These are phyloP conservation scores for Globisporangium heterothallicum DNA, from an alignment of 352 stramenopile species.

Conservation along the genomic window DNA sequence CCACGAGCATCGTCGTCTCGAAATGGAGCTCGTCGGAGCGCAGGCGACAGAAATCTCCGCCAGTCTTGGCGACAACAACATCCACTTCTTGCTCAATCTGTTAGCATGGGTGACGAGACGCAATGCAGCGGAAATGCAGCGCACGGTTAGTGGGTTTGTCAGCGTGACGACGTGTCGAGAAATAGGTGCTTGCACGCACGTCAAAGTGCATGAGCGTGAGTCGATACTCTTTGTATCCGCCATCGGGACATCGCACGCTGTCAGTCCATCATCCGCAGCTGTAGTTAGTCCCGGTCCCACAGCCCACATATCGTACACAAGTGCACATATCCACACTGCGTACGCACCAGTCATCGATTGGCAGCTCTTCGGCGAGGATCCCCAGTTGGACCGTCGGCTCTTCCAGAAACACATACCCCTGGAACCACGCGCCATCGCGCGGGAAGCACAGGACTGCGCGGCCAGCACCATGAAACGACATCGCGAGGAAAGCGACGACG, in stretches of 20 bases:
- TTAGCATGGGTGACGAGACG: neutral
- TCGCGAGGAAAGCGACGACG: constrained; percentile 3
- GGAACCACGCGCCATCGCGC: constrained; percentile 49
- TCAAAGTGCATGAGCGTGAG: constrained; percentile 59
- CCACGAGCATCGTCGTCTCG: constrained; percentile 28
- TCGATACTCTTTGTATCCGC: constrained; percentile 58
- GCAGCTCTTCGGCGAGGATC: constrained; percentile 53
- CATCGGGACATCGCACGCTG: constrained; percentile 55
- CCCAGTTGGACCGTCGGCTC: constrained; percentile 30
- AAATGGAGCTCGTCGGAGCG: constrained; percentile 41
- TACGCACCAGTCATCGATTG: constrained; percentile 54
- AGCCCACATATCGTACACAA: neutral
- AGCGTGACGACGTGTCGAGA: no score
- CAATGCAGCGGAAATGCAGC: no score
- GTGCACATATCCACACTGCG: no score
- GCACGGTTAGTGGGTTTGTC: no score
- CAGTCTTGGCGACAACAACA: constrained; percentile 50
- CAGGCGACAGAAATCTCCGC: constrained; percentile 51
- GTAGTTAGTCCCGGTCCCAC: no score
- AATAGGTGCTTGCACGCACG: constrained; percentile 17
- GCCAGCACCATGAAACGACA: constrained; percentile 23
- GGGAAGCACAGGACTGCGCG: constrained; percentile 60
- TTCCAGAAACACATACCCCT: constrained; percentile 47
- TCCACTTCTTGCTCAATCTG: constrained; percentile 26
- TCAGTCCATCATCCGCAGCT: neutral